Evolutionary conservation across 768 basidiomycete genomes (phyloP).

Genomic region (Cystofilobasidium bisporidii): DNA sequence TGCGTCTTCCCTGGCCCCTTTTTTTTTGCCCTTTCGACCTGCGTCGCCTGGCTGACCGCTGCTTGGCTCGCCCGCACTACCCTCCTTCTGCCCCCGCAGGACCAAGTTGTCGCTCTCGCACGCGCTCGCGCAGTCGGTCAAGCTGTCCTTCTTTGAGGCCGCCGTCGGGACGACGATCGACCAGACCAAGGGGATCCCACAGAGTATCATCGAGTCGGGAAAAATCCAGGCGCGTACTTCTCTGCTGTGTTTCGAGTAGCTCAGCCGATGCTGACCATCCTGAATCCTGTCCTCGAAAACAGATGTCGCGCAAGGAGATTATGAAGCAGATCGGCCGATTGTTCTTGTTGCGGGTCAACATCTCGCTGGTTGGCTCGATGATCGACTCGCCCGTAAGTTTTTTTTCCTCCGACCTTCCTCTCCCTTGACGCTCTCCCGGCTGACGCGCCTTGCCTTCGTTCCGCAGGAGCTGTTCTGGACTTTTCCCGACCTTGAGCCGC

Average conservation of each 20-base stretch:
- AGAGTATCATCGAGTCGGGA: constrained; percentile 83
- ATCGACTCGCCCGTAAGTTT: constrained; percentile 83
- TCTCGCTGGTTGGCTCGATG: constrained; percentile 93
- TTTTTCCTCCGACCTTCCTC: too few relatives aligned
- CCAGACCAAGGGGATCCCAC: constrained; percentile 92
- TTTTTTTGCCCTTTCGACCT: not conserved
- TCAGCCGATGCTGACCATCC: too few relatives aligned
- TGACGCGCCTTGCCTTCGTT: too few relatives aligned
- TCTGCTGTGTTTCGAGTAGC: not conserved
- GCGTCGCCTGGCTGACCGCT: too few relatives aligned
- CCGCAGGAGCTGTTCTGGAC: constrained; percentile 44
- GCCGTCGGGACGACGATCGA: constrained; percentile 87
- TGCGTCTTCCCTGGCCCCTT: constrained; percentile 42
- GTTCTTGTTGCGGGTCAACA: constrained; percentile 85
- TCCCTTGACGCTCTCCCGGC: not conserved
- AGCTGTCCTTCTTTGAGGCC: constrained; percentile 93
- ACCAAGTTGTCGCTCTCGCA: constrained; percentile 91
- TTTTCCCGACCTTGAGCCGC: constrained; percentile 86
- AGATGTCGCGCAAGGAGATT: constrained; percentile 58
- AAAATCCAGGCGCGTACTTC: constrained; percentile 58
- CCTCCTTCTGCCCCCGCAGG: constrained; percentile 45
- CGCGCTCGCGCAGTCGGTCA: constrained; percentile 89
- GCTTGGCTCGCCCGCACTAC: not conserved
- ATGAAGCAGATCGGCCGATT: constrained; percentile 96
- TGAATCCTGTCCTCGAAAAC: not conserved